phyloP scores from a whole-genome alignment of 2,329 filamentous ascomycete genomes.

The Bipolaris cookei region DNA sequence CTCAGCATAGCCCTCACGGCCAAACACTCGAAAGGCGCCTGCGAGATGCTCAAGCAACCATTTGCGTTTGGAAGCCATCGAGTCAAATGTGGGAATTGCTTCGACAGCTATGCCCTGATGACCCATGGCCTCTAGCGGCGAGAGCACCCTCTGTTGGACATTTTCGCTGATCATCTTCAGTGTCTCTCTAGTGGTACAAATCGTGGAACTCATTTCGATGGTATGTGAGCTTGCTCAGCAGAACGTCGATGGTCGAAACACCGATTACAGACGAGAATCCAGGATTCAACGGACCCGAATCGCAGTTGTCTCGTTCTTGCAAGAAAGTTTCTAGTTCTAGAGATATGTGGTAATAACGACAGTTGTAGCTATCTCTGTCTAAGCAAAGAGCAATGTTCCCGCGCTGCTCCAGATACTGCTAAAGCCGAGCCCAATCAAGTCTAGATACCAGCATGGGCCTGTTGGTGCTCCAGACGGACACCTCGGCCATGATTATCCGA shows the following conservation, averaged over 20 bases:
- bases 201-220: neutral
- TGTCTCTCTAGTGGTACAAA: neutral
- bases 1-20: slow-evolving; percentile 67
- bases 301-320: neutral
- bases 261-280: neutral
- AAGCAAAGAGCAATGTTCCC: neutral
- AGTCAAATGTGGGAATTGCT: slow-evolving; percentile 2
- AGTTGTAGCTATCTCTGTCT: neutral
- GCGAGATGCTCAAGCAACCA: slow-evolving; percentile 69
- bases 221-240: neutral
- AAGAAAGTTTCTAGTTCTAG: neutral
- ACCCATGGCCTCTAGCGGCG: neutral
- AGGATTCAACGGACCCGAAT: neutral
- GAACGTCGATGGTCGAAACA: neutral
- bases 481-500: neutral
- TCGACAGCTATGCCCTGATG: neutral
- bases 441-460: neutral
- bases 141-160: neutral
- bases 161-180: neutral
- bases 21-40: slow-evolving; percentile 65
- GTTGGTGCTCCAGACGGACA: neutral
- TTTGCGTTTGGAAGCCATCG: slow-evolving; percentile 52
- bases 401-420: neutral
- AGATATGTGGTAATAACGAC: neutral
- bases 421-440: neutral